Evolutionary conservation across 164 flowering plant species (phyloP), one percentile per base, ranked within the genome.

Genomic region (Houttuynia cordata): DNA sequence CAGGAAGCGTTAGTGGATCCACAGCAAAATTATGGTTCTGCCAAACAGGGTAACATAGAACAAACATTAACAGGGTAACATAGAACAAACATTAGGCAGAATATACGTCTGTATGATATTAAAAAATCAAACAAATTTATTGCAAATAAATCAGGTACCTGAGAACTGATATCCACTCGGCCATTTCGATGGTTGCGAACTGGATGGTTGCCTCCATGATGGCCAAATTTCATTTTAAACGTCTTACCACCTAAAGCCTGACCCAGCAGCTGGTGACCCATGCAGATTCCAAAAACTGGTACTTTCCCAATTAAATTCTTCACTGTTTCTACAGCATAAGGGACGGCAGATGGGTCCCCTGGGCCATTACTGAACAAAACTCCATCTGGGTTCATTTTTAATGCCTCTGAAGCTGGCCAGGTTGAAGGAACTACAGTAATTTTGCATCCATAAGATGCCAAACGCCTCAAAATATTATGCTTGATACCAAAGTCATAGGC

Each of bases 401-500:
- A 70, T 17, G 83, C 70, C 67, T 87, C 92, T 45, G 84, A 81
- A 55, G 97, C 86, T 23, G 92, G 88, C 89, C 89, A 89, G 52
- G 83, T 85, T 49, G 91, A 83, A 19, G 97, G 97, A 24, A 89
- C 97, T 51, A 89, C 92, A 1, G 92, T 89, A 64, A 89, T 87
- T 72, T 83, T 76, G 66, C 97, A 89, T 37, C 97, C 97, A 59
- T 80, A 77, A 5, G 97, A 87, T 67, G 89, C 83, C 73, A 89
- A 59, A 4, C 94, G 88, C 73, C 90, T 80, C 60, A 89, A 62
- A 67, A 89, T 89, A 61, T 89, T 89, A n/a, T 81, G 83, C 79
- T 89, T 89, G 78, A 89, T 85, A 51, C 97, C 97, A 80, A 87
- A 87, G 79, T 89, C 97, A 75, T 89, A 89, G 34, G 97, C 97